Conservation (phyloP, 2,329 filamentous ascomycete species). For the Talaromyces rugulosus region DNA sequence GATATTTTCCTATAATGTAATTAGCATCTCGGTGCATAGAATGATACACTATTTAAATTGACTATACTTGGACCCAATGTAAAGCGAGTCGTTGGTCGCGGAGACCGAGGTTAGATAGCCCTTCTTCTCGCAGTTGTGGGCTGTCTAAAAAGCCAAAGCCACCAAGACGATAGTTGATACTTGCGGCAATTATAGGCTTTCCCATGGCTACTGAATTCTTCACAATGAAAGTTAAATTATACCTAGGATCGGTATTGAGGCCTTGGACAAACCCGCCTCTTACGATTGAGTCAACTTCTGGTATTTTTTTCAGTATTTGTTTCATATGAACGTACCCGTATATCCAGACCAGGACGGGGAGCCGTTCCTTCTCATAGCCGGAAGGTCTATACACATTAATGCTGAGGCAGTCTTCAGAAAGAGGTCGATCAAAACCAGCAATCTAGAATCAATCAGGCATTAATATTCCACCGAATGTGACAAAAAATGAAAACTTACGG, state of each 20-base stretch:
- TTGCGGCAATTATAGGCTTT: constrained; percentile 42
- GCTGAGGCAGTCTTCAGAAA: constrained; percentile 41
- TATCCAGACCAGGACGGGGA: too few species aligned
- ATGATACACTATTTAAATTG: constrained; percentile 23
- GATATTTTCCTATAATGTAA: constrained; percentile 27
- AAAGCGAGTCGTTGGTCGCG: constrained; percentile 35
- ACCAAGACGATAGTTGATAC: constrained; percentile 44
- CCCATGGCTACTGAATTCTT: constrained; percentile 54
- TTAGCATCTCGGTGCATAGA: constrained; percentile 22
- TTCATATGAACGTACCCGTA: constrained; percentile 25
- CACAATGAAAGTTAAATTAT: constrained; percentile 53
- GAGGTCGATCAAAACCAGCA: too few species aligned
- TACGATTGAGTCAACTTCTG: too few species aligned
- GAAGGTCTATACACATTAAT: constrained; percentile 37
- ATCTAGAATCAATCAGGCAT: too few species aligned
- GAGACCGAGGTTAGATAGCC: constrained; percentile 56
- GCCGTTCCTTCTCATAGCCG: too few species aligned
- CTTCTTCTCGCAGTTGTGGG: constrained; percentile 29
- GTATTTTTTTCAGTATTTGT: too few species aligned
- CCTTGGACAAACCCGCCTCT: constrained; percentile 53
- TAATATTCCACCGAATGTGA: too few species aligned
- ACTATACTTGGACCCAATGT: constrained; percentile 28
- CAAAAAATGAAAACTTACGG: too few species aligned
- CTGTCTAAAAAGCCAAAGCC: constrained; percentile 57
- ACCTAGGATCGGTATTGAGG: constrained; percentile 50